These are phyloP conservation scores for Salix exigua DNA, from an alignment of 345 rosid species.

Conservation along the genomic window DNA sequence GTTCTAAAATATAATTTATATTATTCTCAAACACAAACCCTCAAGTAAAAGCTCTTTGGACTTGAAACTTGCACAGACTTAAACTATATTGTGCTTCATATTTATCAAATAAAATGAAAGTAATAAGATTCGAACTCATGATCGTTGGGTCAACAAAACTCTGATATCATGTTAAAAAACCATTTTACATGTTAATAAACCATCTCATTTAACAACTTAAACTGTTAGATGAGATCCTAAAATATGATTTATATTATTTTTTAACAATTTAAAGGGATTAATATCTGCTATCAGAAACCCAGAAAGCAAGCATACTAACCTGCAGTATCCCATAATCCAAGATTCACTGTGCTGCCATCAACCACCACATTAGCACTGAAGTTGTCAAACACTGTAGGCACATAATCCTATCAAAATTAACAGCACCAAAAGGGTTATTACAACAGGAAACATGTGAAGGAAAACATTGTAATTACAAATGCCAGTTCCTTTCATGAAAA, in stretches of 20 bases:
- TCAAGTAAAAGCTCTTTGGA: too few species aligned
- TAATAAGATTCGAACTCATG: too few species aligned
- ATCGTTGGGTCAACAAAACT: accelerated
- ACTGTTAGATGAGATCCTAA: too few species aligned
- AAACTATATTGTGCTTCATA: too few species aligned
- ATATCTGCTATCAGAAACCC: neutral
- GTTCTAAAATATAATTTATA: too few species aligned
- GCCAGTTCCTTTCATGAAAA: neutral
- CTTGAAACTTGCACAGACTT: accelerated
- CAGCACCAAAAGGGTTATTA: neutral
- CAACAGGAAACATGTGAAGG: neutral
- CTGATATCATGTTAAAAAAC: too few species aligned
- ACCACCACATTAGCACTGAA: slow-evolving; percentile 56
- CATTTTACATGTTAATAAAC: too few species aligned
- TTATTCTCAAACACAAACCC: too few species aligned
- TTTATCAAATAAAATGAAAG: too few species aligned
- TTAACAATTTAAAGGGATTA: too few species aligned
- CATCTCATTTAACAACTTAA: too few species aligned
- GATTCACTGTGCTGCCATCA: slow-evolving; percentile 53
- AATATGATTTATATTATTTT: too few species aligned
- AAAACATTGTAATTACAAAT: neutral
- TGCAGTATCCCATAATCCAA: slow-evolving; percentile 58
- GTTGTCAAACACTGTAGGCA: slow-evolving; percentile 53
- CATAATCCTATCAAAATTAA: slow-evolving; percentile 35
- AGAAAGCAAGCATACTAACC: slow-evolving; percentile 23